A percentile compares a stretch with the other conserved stretches of the same genome.
These are phyloP conservation scores for Gremmenia infestans DNA, from an alignment of 2,329 filamentous ascomycete species.

Conservation along the genomic window DNA sequence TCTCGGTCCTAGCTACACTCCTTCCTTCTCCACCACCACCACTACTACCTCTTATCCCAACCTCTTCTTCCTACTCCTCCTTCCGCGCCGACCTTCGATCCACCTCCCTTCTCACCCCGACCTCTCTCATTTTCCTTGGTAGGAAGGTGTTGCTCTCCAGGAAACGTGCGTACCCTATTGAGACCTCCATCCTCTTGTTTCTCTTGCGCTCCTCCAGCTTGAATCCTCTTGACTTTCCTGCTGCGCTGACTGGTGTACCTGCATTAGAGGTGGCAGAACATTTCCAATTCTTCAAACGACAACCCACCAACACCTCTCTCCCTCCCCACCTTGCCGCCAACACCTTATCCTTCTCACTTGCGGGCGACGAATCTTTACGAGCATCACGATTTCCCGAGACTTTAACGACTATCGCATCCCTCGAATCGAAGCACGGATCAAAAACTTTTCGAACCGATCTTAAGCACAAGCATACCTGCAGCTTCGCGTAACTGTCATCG, in stretches of 20 bases:
- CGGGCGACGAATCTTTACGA: constrained; percentile 19
- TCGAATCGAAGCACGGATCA: constrained; percentile 29
- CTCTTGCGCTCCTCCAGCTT: constrained; percentile 13
- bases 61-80: constrained; percentile 15
- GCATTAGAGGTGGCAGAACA: constrained; percentile 32
- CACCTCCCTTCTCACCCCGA: constrained; percentile 15
- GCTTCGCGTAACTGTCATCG: constrained; percentile 29
- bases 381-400: constrained; percentile 23
- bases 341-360: constrained; percentile 2
- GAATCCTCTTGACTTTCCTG: constrained; percentile 26
- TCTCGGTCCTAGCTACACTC: constrained; percentile 1
- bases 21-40: constrained; percentile 12
- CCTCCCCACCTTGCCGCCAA: background rate
- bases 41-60: constrained; percentile 9
- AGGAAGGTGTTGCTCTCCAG: constrained; percentile 23
- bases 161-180: constrained; percentile 14
- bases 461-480: constrained; percentile 35
- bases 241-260: constrained; percentile 32
- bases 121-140: constrained; percentile 23
- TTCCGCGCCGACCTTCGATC: constrained; percentile 15
- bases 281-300: constrained; percentile 23
- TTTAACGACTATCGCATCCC: constrained; percentile 20
- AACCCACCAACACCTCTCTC: constrained; percentile 8
- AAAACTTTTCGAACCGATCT: constrained; percentile 27
- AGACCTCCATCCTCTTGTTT: constrained; percentile 4